Percentiles rank a stretch among this genome's conserved stretches.
Conservation (phyloP, 306 rosid genomes). For the Lagenaria siceraria region DNA sequence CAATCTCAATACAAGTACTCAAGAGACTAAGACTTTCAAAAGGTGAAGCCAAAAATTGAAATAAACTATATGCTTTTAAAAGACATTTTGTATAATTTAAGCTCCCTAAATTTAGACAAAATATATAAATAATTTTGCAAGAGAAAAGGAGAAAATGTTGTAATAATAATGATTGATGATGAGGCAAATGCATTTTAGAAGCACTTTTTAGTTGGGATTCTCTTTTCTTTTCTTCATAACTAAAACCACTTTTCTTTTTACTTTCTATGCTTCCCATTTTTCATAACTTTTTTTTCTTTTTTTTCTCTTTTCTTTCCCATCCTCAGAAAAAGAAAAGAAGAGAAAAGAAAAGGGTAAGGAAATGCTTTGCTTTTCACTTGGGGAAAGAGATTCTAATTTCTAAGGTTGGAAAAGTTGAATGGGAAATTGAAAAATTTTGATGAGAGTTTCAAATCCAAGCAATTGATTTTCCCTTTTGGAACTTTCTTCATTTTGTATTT, state of each 20-base stretch:
- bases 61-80: too few species aligned
- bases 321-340: not conserved
- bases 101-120: not conserved
- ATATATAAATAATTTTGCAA: not conserved
- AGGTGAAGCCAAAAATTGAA: too few species aligned
- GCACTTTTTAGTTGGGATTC: slow-evolving; percentile 4
- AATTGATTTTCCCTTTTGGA: not conserved
- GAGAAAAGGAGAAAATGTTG: not conserved
- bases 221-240: not conserved
- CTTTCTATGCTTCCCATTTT: not conserved
- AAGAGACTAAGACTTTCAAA: too few species aligned
- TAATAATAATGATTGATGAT: not conserved
- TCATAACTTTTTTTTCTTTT: not conserved
- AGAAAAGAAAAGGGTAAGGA: not conserved
- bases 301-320: not conserved
- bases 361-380: not conserved
- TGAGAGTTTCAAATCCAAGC: slow-evolving; percentile 2
- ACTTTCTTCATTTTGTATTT: not conserved
- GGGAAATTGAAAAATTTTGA: not conserved
- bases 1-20: too few species aligned
- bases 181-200: not conserved
- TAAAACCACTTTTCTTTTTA: slow-evolving; percentile 1
- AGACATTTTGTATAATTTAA: too few species aligned
- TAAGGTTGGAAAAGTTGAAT: not conserved
- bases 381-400: slow-evolving; percentile 3